Evolutionary conservation across 805 yeast species (phyloP).

Genomic region (Saccharomyces paradoxus): DNA sequence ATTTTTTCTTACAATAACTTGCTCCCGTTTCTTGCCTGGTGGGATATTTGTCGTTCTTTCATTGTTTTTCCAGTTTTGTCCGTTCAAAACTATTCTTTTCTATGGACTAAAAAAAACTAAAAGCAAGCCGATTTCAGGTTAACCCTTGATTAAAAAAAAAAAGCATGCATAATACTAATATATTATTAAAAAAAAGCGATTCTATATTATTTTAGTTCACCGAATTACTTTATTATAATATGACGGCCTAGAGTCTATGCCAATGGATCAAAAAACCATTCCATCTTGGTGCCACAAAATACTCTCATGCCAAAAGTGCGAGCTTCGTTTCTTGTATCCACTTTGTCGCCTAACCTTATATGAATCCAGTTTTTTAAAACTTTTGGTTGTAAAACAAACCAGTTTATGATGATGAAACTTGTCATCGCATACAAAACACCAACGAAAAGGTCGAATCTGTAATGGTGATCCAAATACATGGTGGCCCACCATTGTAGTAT

Average conservation of each 20-base stretch:
- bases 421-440: conserved; percentile 47
- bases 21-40: background rate
- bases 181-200: background rate
- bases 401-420: conserved; percentile 36
- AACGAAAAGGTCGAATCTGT: conserved; percentile 51
- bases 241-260: conserved; percentile 18
- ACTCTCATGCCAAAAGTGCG: conserved; percentile 60
- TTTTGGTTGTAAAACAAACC: conserved; percentile 31
- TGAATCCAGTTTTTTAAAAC: conserved; percentile 28
- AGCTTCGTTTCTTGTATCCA: conserved; percentile 36
- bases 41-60: background rate
- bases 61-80: background rate
- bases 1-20: background rate
- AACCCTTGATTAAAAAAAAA: background rate
- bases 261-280: conserved; percentile 49
- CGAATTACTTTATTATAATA: background rate
- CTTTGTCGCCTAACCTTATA: conserved; percentile 30
- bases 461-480: conserved; percentile 65
- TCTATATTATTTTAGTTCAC: no score
- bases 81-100: background rate
- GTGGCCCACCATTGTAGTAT: conserved; percentile 68
- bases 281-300: conserved; percentile 40
- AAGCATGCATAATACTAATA: background rate
- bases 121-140: background rate
- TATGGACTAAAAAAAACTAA: background rate